phyloP scores from a whole-genome alignment of 352 stramenopile species.

The Globisporangium lucens region DNA sequence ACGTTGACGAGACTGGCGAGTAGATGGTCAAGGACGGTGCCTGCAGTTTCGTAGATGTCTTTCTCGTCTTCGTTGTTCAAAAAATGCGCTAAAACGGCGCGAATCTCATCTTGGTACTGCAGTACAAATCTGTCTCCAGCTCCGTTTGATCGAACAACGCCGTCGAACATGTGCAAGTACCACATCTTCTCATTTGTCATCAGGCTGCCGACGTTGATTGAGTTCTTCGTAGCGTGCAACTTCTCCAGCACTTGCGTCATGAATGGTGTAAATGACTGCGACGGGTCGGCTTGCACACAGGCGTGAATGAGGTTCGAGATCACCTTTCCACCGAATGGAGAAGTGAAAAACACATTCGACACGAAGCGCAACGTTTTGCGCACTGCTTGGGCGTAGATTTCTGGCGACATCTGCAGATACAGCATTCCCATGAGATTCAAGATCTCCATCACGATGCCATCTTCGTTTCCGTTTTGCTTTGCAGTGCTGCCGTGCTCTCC shows the following conservation, averaged over 20 bases:
- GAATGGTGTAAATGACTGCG: slow-evolving; percentile 37
- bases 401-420: slow-evolving; percentile 60
- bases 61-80: slow-evolving; percentile 46
- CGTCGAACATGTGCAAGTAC: slow-evolving; percentile 55
- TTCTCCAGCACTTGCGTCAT: slow-evolving; percentile 48
- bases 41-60: slow-evolving; percentile 51
- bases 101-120: slow-evolving; percentile 32
- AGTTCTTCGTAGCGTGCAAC: slow-evolving; percentile 34
- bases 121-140: slow-evolving; percentile 29
- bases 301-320: slow-evolving; percentile 49
- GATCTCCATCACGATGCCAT: slow-evolving; percentile 52
- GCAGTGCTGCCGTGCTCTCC: slow-evolving; percentile 18
- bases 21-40: slow-evolving; percentile 39
- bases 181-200: slow-evolving; percentile 69
- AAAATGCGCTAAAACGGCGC: slow-evolving; percentile 44
- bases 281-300: slow-evolving; percentile 42
- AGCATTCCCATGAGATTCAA: slow-evolving; percentile 59
- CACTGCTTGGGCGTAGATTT: slow-evolving; percentile 51
- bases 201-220: slow-evolving; percentile 28
- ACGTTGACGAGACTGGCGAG: slow-evolving; percentile 42
- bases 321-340: slow-evolving; percentile 57
- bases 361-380: slow-evolving; percentile 56
- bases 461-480: slow-evolving; percentile 31
- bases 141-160: slow-evolving; percentile 43
- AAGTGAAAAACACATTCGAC: slow-evolving; percentile 58